Evolutionary conservation across 139 green algal genomes (phyloP), one percentile per base, ranked within the genome.

Genomic region (Picochlorum sp.): DNA sequence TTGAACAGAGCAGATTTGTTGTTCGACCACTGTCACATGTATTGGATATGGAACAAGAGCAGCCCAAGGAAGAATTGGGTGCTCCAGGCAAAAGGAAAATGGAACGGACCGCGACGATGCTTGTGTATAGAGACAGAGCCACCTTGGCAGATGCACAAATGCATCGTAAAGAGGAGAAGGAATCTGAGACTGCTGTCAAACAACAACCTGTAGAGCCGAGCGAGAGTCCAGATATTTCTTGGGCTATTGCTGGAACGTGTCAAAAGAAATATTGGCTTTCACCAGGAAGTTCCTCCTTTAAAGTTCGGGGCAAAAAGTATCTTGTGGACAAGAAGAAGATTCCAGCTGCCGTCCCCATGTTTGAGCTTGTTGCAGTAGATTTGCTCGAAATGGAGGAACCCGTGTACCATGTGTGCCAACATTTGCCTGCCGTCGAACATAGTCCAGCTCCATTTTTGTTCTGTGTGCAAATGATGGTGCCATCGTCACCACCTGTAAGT

Each of bases 381-480:
- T 69, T 88, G 34, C 54, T 88, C 45, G 75, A 85, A 31, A 34
- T 82, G 55, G 74, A 83, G 11, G 57, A 77, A 41, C 76, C 81
- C 28, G 71, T 72, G 34, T 71, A 49, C 24, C 74, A 88, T 68
- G 72, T 88, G 26, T 75, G 80, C 0, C 65, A 67, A 6, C 75
- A 68, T 67, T 69, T 87, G 49, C 69, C 73, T 18, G 73, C 73
- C 11, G 62, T 87, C 49, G 75, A 71, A 68, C 74, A 75, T 30
- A 78, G 65, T 72, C 64, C 69, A 6, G 70, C 77, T 37, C 67
- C 76, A 37, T 88, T 88, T 62, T 80, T 76, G 50, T 85, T 85
- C 64, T 73, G 84, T 37, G 57, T 88, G 4, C 74, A 88, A 57
- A 72, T 88, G 59, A 88, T 88, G 77, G 65, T 88, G n/a, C 81